A percentile compares a stretch with the other conserved stretches of the same genome.
phyloP scores from a whole-genome alignment of 805 yeast genomes.

The Kazachstania africana region DNA sequence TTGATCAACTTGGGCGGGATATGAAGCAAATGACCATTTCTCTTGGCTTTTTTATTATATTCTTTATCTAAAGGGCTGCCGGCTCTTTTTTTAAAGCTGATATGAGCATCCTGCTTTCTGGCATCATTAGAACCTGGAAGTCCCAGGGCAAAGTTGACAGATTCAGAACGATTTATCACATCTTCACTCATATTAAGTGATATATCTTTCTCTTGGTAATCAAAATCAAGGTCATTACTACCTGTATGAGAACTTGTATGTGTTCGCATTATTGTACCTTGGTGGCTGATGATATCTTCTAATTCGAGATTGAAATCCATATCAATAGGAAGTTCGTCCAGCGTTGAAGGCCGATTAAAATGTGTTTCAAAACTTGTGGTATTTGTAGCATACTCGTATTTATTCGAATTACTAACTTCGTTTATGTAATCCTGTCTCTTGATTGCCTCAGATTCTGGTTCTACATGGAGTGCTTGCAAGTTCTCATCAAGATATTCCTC shows the following conservation, averaged over 20 bases:
- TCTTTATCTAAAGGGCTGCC: background rate
- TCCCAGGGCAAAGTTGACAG: no score
- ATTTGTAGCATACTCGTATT: slow-evolving; percentile 3
- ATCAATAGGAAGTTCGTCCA: slow-evolving; percentile 12
- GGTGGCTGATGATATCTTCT: slow-evolving; percentile 20
- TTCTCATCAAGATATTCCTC: no score
- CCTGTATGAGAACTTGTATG: slow-evolving; percentile 3
- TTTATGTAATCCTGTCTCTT: slow-evolving; percentile 14
- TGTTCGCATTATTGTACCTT: slow-evolving; percentile 11
- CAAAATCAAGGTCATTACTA: background rate
- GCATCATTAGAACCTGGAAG: slow-evolving; percentile 1
- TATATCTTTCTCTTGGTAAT: background rate
- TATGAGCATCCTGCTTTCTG: slow-evolving; percentile 1
- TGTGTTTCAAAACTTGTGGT: background rate
- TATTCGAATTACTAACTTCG: slow-evolving; percentile 15
- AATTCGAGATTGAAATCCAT: slow-evolving; percentile 20
- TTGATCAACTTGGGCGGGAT: background rate
- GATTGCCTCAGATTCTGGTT: slow-evolving; percentile 5
- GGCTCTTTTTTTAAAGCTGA: no score
- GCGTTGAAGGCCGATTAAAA: background rate
- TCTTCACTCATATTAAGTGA: background rate
- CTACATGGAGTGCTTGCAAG: no score
- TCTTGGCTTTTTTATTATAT: background rate
- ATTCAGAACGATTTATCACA: background rate
- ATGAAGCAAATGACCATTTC: no score